phyloP scores from a whole-genome alignment of 495 filamentous ascomycete species.

The Glonium stellatum region DNA sequence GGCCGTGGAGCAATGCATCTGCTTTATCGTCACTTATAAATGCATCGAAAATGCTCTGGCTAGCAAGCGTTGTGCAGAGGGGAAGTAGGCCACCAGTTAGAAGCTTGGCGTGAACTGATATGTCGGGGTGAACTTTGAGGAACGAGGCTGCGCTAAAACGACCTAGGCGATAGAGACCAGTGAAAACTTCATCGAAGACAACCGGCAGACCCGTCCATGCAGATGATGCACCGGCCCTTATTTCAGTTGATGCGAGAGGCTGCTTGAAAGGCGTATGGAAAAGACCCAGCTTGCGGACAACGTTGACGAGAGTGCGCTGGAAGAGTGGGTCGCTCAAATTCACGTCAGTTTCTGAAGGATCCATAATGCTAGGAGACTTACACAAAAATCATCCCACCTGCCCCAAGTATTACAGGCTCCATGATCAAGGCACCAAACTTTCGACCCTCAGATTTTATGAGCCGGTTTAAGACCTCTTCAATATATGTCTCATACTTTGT shows the following conservation, averaged over 20 bases:
- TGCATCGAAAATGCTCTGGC: conserved; percentile 61
- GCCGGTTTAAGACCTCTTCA: conserved; percentile 28
- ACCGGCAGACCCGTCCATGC: conserved; percentile 66
- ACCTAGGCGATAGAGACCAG: conserved; percentile 70
- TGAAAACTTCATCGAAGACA: conserved; percentile 77
- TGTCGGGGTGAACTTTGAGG: conserved; percentile 57
- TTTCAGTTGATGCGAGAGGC: not conserved
- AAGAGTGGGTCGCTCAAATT: conserved; percentile 63
- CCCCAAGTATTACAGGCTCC: conserved; percentile 68
- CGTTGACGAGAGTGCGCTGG: conserved; percentile 57
- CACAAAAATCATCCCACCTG: conserved; percentile 72
- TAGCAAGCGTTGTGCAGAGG: conserved; percentile 62
- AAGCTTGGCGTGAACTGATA: conserved; percentile 71
- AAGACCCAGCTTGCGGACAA: conserved; percentile 49
- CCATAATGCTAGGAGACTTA: conserved; percentile 34
- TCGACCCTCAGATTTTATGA: conserved; percentile 47
- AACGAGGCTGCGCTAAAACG: conserved; percentile 58
- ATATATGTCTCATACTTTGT: conserved; percentile 54
- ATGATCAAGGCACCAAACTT: conserved; percentile 69
- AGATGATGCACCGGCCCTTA: conserved; percentile 8
- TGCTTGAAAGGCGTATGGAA: conserved; percentile 41
- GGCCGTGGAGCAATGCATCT: conserved; percentile 68
- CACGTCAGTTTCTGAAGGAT: conserved; percentile 3
- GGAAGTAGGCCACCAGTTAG: conserved; percentile 72
- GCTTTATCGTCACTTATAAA: conserved; percentile 61